Base-by-base conservation (phyloP, 805 yeast genomes). In the Hanseniaspora clermontiae region DNA sequence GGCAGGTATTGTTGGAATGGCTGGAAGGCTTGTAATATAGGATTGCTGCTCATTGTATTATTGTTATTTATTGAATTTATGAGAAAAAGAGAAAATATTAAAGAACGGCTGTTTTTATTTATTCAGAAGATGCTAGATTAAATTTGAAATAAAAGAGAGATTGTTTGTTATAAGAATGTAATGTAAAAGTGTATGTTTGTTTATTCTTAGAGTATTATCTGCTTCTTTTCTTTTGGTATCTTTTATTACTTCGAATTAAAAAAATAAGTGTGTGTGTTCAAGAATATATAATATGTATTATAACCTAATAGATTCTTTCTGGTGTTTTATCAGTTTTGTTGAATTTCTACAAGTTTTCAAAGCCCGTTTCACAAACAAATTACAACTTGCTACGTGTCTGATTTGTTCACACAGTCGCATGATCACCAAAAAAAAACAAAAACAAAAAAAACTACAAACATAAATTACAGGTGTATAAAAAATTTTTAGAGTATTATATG, bases 1-100 rank as follows among this genome's bases (percentile, higher is more conserved):
- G 97, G 96, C 59, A 90, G 75, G 69, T 82, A 83, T 39, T 95
- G 84, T 64, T 86, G 77, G 69, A 90, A 87, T 27, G 97, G 97
- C 69, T 85, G 87, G 65, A 87, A 95, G 65, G 88, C 78, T 69
- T 90, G 96, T 69, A 90, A 77, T 61, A 87, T 82, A 69, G 86
- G 83, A 38, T 51, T 57, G 31, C 51, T 50, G 58, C 69, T 65
- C 70, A 68, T 68, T 50, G 12, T 51, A 24, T 24, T 24, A 24
- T 24, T 24, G 5, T 37, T 11, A 32, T 31, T 42, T n/a, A 10
- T n/a, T 49, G 6, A 17, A 34, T 20, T 8, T 39, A 20, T 27
- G 38, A 43, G 43, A 20, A 17, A 12, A 20, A 34, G 29, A 15
- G 24, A 29, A 14, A 54, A 42, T 3, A 14, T 24, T 9, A 9